phyloP scores from a whole-genome alignment of 768 basidiomycete genomes.

The Hericium erinaceus region DNA sequence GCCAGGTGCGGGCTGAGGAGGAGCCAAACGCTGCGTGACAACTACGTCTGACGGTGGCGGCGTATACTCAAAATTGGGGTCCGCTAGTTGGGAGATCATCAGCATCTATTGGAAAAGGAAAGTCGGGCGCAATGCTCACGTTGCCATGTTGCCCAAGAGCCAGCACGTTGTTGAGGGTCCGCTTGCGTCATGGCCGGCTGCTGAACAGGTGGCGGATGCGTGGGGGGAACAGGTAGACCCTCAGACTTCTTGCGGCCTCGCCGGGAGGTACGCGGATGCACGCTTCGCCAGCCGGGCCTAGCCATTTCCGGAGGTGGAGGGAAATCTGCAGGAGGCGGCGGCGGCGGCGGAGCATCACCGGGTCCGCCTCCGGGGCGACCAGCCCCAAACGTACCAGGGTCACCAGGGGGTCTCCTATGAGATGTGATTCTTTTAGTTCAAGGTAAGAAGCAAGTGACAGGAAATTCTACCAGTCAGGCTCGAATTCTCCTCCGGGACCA shows the following conservation, averaged over 20 bases:
- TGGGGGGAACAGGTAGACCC: constrained; percentile 4
- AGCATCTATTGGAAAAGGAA: not conserved
- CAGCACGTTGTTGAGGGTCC: constrained; percentile 14
- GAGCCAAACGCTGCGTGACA: constrained; percentile 15
- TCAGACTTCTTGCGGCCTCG: constrained; percentile 12
- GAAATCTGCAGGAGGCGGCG: constrained; percentile 15
- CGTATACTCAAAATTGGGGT: constrained; percentile 47
- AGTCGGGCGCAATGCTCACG: constrained; percentile 20
- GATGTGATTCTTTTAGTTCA: constrained; percentile 20
- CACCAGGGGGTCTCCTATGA: constrained; percentile 25
- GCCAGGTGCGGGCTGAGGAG: constrained; percentile 47
- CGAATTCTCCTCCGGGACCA: constrained; percentile 79
- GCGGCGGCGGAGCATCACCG: constrained; percentile 13
- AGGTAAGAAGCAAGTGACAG: not conserved
- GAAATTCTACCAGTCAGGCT: constrained; percentile 60
- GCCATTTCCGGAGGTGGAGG: constrained; percentile 12
- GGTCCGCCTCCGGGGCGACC: constrained; percentile 4
- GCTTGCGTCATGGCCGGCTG: not conserved
- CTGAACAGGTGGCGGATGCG: constrained; percentile 1
- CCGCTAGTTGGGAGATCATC: constrained; percentile 31
- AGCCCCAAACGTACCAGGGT: constrained; percentile 21
- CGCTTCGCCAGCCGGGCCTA: constrained; percentile 15
- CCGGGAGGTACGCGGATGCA: constrained; percentile 10
- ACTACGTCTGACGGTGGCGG: constrained; percentile 19
- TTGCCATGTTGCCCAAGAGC: constrained; percentile 35